Conservation (phyloP, 2,329 filamentous ascomycete genomes). For the Aspergillus sp. region DNA sequence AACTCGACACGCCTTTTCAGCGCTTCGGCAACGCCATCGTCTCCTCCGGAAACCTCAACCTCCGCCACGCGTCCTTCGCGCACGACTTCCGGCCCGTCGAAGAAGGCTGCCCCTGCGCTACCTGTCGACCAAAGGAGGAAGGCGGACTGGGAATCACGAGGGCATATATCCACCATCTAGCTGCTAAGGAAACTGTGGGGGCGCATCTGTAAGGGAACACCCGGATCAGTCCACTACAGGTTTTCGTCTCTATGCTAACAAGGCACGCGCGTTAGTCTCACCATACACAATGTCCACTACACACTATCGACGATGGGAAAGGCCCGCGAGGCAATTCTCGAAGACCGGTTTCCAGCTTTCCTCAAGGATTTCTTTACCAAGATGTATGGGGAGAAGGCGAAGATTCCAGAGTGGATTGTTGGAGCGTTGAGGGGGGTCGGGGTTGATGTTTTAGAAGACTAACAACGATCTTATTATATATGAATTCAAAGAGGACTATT, state of each 20-base stretch:
- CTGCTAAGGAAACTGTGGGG: slow-evolving; percentile 91
- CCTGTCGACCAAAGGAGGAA: slow-evolving; percentile 69
- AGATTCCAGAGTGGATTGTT: slow-evolving; percentile 84
- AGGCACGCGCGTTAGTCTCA: slow-evolving; percentile 63
- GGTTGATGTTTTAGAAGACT: slow-evolving; percentile 66
- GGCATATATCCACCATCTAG: slow-evolving; percentile 89
- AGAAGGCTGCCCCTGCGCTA: slow-evolving; percentile 77
- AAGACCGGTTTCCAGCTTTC: slow-evolving; percentile 79
- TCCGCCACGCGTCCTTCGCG: slow-evolving; percentile 76
- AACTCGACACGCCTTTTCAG: slow-evolving; percentile 31
- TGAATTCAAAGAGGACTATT: too few species aligned
- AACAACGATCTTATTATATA: slow-evolving; percentile 2
- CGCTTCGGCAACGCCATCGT: slow-evolving; percentile 96
- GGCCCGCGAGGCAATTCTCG: slow-evolving; percentile 76
- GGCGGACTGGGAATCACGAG: slow-evolving; percentile 81
- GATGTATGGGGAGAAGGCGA: slow-evolving; percentile 68
- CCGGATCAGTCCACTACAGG: not conserved
- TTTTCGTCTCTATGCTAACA: slow-evolving; percentile 19
- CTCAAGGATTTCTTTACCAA: slow-evolving; percentile 76
- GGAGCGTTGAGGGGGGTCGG: slow-evolving; percentile 78
- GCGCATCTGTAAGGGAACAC: slow-evolving; percentile 63
- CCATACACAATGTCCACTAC: slow-evolving; percentile 95
- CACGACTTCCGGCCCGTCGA: slow-evolving; percentile 84
- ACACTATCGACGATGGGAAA: slow-evolving; percentile 81
- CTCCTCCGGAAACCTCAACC: slow-evolving; percentile 76